Evolutionary conservation across 164 flowering plant genomes (phyloP).

Genomic region (Annona cherimola): DNA sequence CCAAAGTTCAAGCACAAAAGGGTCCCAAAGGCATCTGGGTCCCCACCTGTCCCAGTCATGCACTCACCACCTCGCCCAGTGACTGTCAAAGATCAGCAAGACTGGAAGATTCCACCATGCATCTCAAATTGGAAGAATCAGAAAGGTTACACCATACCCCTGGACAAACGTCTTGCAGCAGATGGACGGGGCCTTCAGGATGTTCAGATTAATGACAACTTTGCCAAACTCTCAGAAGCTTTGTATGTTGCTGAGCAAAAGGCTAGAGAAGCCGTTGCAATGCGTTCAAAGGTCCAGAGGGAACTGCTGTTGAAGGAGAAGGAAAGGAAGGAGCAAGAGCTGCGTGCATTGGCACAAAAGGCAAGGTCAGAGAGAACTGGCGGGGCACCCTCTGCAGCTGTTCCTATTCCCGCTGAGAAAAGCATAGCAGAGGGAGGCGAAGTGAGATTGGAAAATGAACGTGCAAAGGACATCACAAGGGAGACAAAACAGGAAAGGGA

Average conservation of each 20-base stretch:
- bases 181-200: constrained; percentile 95
- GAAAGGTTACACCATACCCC: constrained; percentile 88
- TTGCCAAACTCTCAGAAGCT: constrained; percentile 90
- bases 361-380: constrained; percentile 87
- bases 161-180: constrained; percentile 97
- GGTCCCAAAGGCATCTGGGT: constrained; percentile 88
- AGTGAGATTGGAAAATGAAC: constrained; percentile 32
- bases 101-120: constrained; percentile 96
- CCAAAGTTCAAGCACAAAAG: constrained; percentile 97
- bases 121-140: constrained; percentile 98
- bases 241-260: constrained; percentile 90
- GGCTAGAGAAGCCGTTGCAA: constrained; percentile 92
- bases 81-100: constrained; percentile 94
- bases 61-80: constrained; percentile 97
- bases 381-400: constrained; percentile 24
- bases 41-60: constrained; percentile 95
- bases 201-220: constrained; percentile 89
- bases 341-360: constrained; percentile 81
- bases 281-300: constrained; percentile 91
- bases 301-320: constrained; percentile 89
- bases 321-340: constrained; percentile 81
- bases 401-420: constrained; percentile 31
- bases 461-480: constrained; percentile 45
- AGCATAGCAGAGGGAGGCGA: constrained; percentile 22
- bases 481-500: constrained; percentile 79